phyloP scores from a whole-genome alignment of 2,329 filamentous ascomycete species.

The Fusarium paranaense region DNA sequence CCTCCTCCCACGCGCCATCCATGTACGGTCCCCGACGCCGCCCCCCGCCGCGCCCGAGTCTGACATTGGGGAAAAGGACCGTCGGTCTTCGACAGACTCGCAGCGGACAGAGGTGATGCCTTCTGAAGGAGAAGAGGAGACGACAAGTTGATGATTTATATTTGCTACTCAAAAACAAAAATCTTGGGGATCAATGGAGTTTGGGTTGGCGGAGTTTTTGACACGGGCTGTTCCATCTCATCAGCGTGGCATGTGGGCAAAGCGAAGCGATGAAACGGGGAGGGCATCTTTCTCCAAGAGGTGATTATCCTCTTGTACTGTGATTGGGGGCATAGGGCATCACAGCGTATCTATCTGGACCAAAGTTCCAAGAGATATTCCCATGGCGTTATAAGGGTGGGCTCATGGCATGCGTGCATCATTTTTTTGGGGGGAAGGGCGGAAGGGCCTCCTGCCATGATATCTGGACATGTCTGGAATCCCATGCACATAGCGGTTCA shows the following conservation, averaged over 20 bases:
- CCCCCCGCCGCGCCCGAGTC: not conserved
- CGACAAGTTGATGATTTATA: not conserved
- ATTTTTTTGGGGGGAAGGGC: not conserved
- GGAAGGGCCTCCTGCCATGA: not conserved
- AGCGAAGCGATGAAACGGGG: conserved; percentile 11
- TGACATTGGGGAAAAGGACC: conserved; percentile 8
- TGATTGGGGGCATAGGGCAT: conserved; percentile 23
- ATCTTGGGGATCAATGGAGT: not conserved
- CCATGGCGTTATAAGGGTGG: conserved; percentile 24
- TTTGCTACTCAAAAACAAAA: not conserved
- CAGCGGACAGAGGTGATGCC: conserved; percentile 29
- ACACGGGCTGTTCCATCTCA: conserved; percentile 6
- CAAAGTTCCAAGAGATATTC: conserved; percentile 31
- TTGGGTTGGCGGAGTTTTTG: conserved; percentile 13
- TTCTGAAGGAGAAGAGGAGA: conserved; percentile 9
- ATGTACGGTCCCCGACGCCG: conserved; percentile 39
- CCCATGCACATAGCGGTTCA: not conserved
- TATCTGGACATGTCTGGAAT: conserved; percentile 39
- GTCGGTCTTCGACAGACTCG: conserved; percentile 30
- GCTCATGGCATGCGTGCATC: conserved; percentile 1
- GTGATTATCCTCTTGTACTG: conserved; percentile 5
- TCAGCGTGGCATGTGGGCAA: conserved; percentile 11
- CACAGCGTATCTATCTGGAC: conserved; percentile 17
- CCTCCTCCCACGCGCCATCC: conserved; percentile 41
- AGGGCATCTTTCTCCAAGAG: not conserved